Evolutionary conservation across 2,329 filamentous ascomycete species (phyloP).

Genomic region (Leptographium radiaticola): DNA sequence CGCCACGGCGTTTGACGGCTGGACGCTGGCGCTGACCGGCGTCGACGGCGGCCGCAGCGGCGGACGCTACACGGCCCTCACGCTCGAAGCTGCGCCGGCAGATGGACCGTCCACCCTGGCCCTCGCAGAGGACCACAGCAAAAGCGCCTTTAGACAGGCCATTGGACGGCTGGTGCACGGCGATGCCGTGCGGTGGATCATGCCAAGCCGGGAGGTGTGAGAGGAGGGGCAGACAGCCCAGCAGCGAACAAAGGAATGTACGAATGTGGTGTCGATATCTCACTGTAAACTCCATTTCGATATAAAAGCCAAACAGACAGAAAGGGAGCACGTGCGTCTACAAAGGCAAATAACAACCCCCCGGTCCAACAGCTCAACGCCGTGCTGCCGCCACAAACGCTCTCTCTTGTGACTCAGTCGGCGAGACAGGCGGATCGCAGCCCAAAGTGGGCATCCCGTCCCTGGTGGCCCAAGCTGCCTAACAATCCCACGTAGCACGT

Average conservation of each 20-base stretch:
- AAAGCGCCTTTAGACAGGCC: constrained; percentile 2
- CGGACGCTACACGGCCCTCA: constrained; percentile 37
- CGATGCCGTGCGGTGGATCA: constrained; percentile 5
- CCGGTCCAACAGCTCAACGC: too few relatives aligned
- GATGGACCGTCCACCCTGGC: background rate
- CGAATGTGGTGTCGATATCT: background rate
- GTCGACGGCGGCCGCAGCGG: constrained; percentile 38
- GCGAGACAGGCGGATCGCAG: too few relatives aligned
- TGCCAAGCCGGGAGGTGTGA: constrained; percentile 1
- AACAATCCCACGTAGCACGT: too few relatives aligned
- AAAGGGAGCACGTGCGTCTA: too few relatives aligned
- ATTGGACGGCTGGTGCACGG: constrained; percentile 6
- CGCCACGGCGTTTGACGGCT: constrained; percentile 27
- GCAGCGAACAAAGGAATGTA: background rate
- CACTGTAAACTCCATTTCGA: too few relatives aligned
- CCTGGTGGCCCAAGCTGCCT: too few relatives aligned
- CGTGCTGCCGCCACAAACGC: too few relatives aligned
- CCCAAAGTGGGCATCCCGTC: too few relatives aligned
- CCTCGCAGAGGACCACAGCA: background rate
- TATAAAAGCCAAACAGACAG: too few relatives aligned
- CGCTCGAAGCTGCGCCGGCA: constrained; percentile 23
- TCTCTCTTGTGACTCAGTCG: too few relatives aligned
- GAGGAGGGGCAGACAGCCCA: background rate
- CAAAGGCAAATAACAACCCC: too few relatives aligned
- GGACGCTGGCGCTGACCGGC: constrained; percentile 36